phyloP scores from a whole-genome alignment of 2,329 filamentous ascomycete species.

The Cladophialophora exuberans region DNA sequence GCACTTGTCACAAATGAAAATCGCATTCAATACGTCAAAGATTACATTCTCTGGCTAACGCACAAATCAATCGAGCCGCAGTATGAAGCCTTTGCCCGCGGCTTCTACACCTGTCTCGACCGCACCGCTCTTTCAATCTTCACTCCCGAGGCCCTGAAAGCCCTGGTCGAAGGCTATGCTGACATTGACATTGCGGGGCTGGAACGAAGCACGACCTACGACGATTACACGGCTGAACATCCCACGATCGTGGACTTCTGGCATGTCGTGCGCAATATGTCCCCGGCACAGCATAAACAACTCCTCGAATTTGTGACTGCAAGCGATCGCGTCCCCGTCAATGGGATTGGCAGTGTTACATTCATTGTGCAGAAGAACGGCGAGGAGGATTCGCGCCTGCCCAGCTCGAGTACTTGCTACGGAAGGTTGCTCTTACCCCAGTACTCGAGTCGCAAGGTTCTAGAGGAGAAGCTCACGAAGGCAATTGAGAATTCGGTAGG shows the following conservation, averaged over 20 bases:
- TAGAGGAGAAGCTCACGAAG: slow-evolving; percentile 76
- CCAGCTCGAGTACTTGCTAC: slow-evolving; percentile 92
- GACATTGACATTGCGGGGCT: slow-evolving; percentile 78
- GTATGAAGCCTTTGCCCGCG: slow-evolving; percentile 76
- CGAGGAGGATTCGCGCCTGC: slow-evolving; percentile 65
- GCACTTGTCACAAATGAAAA: slow-evolving; percentile 80
- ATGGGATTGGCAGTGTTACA: slow-evolving; percentile 77
- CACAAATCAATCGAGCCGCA: slow-evolving; percentile 77
- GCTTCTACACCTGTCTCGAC: slow-evolving; percentile 77
- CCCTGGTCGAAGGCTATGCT: slow-evolving; percentile 79
- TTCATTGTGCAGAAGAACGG: slow-evolving; percentile 84
- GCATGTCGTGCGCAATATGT: slow-evolving; percentile 67
- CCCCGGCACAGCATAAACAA: slow-evolving; percentile 69
- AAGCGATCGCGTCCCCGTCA: slow-evolving; percentile 85
- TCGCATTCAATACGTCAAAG: slow-evolving; percentile 74
- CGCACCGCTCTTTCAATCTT: slow-evolving; percentile 73
- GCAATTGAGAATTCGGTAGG: slow-evolving; percentile 87
- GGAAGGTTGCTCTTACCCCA: slow-evolving; percentile 83
- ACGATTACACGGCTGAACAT: slow-evolving; percentile 71
- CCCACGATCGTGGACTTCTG: slow-evolving; percentile 79
- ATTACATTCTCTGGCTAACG: slow-evolving; percentile 84
- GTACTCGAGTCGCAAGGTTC: slow-evolving; percentile 70
- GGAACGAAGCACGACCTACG: slow-evolving; percentile 72
- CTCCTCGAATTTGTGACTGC: slow-evolving; percentile 95
- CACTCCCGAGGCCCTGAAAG: slow-evolving; percentile 70